phyloP scores from a whole-genome alignment of 129 eudicot genomes.

The Tagetes patula region DNA sequence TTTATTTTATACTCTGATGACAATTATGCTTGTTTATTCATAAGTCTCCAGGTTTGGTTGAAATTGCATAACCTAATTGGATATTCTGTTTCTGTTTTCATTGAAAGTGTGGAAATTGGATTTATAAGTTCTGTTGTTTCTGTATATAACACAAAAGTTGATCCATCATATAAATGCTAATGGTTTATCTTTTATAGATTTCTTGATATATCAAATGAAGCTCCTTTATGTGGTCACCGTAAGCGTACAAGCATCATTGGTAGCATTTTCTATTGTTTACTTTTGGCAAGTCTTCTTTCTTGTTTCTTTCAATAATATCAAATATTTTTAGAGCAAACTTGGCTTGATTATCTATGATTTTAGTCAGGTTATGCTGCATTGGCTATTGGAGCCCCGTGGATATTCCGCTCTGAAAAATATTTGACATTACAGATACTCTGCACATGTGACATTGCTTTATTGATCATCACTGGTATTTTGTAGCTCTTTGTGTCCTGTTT shows the following conservation, averaged over 20 bases:
- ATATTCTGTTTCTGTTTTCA: not conserved
- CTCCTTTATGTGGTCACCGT: conserved; percentile 84
- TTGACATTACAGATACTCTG: conserved; percentile 66
- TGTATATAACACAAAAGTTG: not conserved
- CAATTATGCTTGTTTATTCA: not conserved
- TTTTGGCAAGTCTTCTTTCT: conserved; percentile 74
- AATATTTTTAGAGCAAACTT: not conserved
- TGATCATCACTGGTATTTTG: conserved; percentile 68
- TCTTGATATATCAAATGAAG: conserved; percentile 86
- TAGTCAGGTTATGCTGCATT: conserved; percentile 93
- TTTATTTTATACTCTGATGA: not conserved
- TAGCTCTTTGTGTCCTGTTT: not conserved
- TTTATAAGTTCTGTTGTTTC: conserved; percentile 8
- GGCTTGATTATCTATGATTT: conserved; percentile 34
- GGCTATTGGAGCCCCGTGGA: conserved; percentile 85
- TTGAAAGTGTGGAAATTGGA: not conserved
- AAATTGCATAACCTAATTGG: not conserved
- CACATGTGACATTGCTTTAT: conserved; percentile 65
- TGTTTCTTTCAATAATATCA: conserved; percentile 6
- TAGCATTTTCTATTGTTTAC: conserved; percentile 75
- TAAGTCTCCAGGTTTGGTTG: conserved; percentile 4
- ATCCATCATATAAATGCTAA: conserved; percentile 1
- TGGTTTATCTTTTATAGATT: conserved; percentile 49
- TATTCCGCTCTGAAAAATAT: conserved; percentile 49
- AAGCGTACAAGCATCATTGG: conserved; percentile 74